phyloP scores from a whole-genome alignment of 2,329 filamentous ascomycete genomes.

The Nigrospora sphaerica region DNA sequence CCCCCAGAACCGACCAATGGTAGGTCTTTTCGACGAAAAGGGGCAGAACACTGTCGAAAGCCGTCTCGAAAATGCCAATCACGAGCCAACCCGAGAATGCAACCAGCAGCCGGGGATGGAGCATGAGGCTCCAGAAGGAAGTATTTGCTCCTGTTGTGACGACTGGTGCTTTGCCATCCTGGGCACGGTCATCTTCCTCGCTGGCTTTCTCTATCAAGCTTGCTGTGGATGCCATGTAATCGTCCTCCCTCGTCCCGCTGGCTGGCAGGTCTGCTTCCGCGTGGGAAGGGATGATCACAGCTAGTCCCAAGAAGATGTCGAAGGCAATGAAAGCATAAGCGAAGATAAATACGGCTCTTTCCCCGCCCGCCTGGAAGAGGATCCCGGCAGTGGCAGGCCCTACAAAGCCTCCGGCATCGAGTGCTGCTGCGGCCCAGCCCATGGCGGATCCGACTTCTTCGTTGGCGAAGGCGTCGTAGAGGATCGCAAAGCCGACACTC shows the following conservation, averaged over 20 bases:
- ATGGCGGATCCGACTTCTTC: slow-evolving; percentile 6
- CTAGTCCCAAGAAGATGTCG: slow-evolving; percentile 2
- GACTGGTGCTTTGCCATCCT: background rate
- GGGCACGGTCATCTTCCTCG: too few species aligned
- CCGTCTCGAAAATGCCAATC: background rate
- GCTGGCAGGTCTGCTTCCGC: background rate
- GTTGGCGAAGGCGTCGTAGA: slow-evolving; percentile 5
- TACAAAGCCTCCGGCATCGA: slow-evolving; percentile 6
- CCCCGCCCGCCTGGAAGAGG: slow-evolving; percentile 6
- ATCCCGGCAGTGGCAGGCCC: slow-evolving; percentile 8
- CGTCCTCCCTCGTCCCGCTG: background rate
- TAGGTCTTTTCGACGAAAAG: slow-evolving; percentile 1
- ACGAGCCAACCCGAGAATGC: background rate
- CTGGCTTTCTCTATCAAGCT: background rate
- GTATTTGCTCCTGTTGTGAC: background rate
- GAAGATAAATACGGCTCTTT: slow-evolving; percentile 5
- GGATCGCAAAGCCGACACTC: slow-evolving; percentile 8
- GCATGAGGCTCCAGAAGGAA: background rate
- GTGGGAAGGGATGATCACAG: background rate
- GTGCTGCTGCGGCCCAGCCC: slow-evolving; percentile 7
- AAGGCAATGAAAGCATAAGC: slow-evolving; percentile 2
- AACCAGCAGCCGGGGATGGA: background rate
- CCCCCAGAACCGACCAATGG: background rate
- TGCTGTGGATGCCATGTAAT: background rate
- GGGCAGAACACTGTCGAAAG: slow-evolving; percentile 1